Conservation (phyloP, 345 rosid genomes). For the Dipteronia dyeriana region DNA sequence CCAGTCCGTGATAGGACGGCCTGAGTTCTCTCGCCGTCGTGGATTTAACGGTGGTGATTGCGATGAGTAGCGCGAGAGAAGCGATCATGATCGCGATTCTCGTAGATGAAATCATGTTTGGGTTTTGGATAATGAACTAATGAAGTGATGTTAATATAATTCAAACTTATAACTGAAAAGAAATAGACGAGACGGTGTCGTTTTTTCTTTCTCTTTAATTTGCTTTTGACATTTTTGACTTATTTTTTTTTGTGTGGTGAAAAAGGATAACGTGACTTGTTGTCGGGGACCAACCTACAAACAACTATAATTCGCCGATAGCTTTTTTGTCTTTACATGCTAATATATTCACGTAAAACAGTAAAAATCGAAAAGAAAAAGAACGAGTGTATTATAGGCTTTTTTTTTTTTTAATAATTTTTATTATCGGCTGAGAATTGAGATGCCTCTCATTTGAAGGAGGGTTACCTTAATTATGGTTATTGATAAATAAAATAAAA, state of each 20-base stretch:
- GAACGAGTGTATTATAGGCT: no score
- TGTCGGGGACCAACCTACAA: slow-evolving; percentile 11
- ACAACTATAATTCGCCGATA: slow-evolving; percentile 20
- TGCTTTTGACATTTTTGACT: not conserved
- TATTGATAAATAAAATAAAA: no score
- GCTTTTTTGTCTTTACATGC: slow-evolving; percentile 16
- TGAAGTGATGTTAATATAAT: not conserved
- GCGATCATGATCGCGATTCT: not conserved
- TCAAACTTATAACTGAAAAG: not conserved
- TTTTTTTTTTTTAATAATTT: no score
- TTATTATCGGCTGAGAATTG: no score
- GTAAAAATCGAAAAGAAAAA: not conserved
- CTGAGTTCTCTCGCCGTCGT: slow-evolving; percentile 54
- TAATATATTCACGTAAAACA: not conserved
- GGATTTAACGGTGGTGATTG: slow-evolving; percentile 16
- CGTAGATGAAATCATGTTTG: slow-evolving; percentile 4
- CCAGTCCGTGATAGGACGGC: slow-evolving; percentile 76
- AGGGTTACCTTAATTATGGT: no score
- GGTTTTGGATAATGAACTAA: not conserved
- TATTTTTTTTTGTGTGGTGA: not conserved
- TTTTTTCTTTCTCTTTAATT: not conserved
- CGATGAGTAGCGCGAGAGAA: slow-evolving; percentile 18
- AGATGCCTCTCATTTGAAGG: no score
- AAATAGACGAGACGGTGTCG: not conserved
- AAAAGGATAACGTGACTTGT: not conserved